These are phyloP conservation scores for Fusarium sp. DNA, from an alignment of 2,329 filamentous ascomycete genomes.

Conservation along the genomic window DNA sequence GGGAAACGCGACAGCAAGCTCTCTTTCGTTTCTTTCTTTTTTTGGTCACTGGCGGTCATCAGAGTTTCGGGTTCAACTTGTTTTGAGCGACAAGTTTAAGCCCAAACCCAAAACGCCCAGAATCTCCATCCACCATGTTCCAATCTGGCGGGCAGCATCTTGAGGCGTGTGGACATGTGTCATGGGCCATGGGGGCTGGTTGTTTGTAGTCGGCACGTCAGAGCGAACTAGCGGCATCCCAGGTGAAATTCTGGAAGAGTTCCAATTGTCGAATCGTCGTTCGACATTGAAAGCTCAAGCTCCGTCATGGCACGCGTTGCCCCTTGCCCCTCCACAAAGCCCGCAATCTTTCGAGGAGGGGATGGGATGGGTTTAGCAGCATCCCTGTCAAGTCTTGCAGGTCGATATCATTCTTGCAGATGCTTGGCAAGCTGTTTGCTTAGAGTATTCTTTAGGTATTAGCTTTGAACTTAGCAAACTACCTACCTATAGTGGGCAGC, in stretches of 20 bases:
- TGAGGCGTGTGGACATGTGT: conserved; percentile 35
- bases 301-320: conserved; percentile 35
- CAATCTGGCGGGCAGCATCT: conserved; percentile 21
- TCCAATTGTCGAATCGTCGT: conserved; percentile 45
- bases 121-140: conserved; percentile 25
- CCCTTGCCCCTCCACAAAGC: conserved; percentile 38
- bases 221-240: conserved; percentile 37
- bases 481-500: not conserved
- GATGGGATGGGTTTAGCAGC: conserved; percentile 4
- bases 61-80: conserved; percentile 22
- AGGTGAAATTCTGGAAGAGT: conserved; percentile 44
- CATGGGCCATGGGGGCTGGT: conserved; percentile 32
- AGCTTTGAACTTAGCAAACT: conserved; percentile 8
- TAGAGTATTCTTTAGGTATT: conserved; percentile 10
- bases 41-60: conserved; percentile 30
- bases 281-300: conserved; percentile 29
- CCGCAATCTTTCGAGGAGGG: conserved; percentile 29
- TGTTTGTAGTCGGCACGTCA: conserved; percentile 39
- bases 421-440: conserved; percentile 28
- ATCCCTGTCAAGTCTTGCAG: conserved; percentile 29
- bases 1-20: not conserved
- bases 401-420: conserved; percentile 29
- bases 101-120: conserved; percentile 14
- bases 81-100: conserved; percentile 13
- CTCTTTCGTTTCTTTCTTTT: not conserved